Base-by-base conservation (phyloP, 2,329 filamentous ascomycete genomes). In the Aspergillus tanneri region DNA sequence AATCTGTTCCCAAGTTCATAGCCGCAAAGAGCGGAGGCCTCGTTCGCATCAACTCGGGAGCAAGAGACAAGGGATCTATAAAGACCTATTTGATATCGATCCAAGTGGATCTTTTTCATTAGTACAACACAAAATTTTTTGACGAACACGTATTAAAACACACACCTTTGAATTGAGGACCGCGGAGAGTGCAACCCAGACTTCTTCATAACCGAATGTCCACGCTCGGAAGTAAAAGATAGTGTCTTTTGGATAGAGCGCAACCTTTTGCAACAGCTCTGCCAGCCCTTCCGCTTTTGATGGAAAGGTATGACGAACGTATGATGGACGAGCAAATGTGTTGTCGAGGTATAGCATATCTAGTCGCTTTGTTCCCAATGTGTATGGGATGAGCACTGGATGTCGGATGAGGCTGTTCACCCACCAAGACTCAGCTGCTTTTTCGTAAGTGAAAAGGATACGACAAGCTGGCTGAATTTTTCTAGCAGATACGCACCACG, bases 121-220 rank as follows among this genome's bases (percentile, higher is more conserved):
- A 63, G 47, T 30, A 55, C 43, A 36, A n/a, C n/a, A 25, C 9
- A 5, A 10, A 7, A 18, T n/a, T 4, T 7, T 12, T 5, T 21
- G 16, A 25, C 10, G 23, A 22, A 27, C 22, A 30, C 7, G 8
- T 28, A 7, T 23, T 22, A 19, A 4, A 2, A 2, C 5, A 46
- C 61, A 48, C 68, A 85, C 85, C 62, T 77, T 79, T 3, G 85
- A 85, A 5, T 81, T 71, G 0, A 96, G 72, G 9, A 83, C 81
- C 18, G 84, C 80, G 0, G 90, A 85, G 0, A 97, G 71, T 0
- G 89, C 86, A 49, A 90, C 75, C 90, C 90, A 96, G 0, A 96
- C 90, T 43, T 95, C 87, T 65, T 97, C 91, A 54, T 96, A 96
- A 0, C 88, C 88, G 63, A 93, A 93, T 0, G 92, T 96, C 90